Evolutionary conservation across 495 filamentous ascomycete genomes (phyloP).

Genomic region (Trichoderma gamsii): DNA sequence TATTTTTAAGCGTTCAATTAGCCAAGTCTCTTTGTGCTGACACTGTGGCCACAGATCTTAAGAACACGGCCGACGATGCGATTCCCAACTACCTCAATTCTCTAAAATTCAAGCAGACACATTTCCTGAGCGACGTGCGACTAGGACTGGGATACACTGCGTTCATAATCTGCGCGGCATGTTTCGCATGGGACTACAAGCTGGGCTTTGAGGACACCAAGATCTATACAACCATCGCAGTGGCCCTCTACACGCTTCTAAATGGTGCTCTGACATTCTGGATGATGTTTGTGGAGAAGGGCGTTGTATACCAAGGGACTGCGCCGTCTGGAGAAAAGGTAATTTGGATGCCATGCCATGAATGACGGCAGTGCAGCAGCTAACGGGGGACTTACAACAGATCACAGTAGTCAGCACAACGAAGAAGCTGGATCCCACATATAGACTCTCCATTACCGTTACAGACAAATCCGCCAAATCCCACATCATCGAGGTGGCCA

Average conservation of each 20-base stretch:
- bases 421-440: constrained; percentile 72
- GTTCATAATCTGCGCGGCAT: constrained; percentile 68
- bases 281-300: constrained; percentile 80
- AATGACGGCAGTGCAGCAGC: neutral
- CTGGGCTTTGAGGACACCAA: constrained; percentile 82
- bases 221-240: constrained; percentile 65
- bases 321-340: constrained; percentile 35
- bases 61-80: constrained; percentile 92
- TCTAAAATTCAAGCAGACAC: constrained; percentile 73
- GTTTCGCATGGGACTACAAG: constrained; percentile 87
- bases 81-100: constrained; percentile 85
- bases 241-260: constrained; percentile 69
- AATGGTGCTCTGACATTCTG: constrained; percentile 77
- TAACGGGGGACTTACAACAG: constrained; percentile 31
- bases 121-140: constrained; percentile 74
- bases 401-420: constrained; percentile 61
- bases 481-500: constrained; percentile 50
- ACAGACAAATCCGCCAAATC: constrained; percentile 39
- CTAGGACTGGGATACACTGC: constrained; percentile 77
- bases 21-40: constrained; percentile 4
- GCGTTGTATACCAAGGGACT: constrained; percentile 69
- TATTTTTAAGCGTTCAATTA: neutral
- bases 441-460: constrained; percentile 63
- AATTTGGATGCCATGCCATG: neutral
- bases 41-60: constrained; percentile 60